Base-by-base conservation (phyloP, 2,329 filamentous ascomycete species). In the Nigrospora oryzae region DNA sequence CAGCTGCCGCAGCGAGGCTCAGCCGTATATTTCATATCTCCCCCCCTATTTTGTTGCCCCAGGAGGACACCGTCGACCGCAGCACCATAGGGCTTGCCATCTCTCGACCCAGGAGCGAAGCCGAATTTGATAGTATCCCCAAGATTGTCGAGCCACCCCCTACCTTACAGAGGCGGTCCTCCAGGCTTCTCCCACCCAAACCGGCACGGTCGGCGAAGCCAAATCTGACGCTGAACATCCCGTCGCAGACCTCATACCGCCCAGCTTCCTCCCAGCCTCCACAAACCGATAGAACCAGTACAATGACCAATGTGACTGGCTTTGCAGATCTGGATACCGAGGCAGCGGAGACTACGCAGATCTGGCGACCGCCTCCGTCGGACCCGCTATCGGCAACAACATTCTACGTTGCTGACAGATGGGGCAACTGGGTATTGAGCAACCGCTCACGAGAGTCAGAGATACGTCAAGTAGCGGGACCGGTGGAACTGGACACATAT, bases 401-500 rank as follows among this genome's bases (percentile, higher is more conserved):
- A 1, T 66, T 68, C 38, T 78, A 75, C 50, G 65, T 76, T 39
- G 68, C 73, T 32, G 74, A 79, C 53, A 70, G 66, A 54, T 64
- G 65, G 50, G 71, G 74, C 1, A 77, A 78, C 53, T 78, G 75
- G 75, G 65, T 74, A 14, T 62, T 76, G 8, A 65, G 66, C 33
- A 69, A 68, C 47, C 51, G 62, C 5, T 59, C 59, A 37, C 58
- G 58, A 33, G 51, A 46, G 39, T 54, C 54, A 3, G 49, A 54
- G 23, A 36, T 54, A 11, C 50, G 46, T 15, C 52, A 51, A 34
- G 45, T 53, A 3, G 39, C 40, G 1, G 49, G 53, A 34, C 46
- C 46, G 12, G 56, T 52, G 13, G 57, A 61, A 32, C 52, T 59
- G 6, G 56, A 59, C 44, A 56, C 57, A 19, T 56, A 59, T 38